Conservation (phyloP, 2,329 filamentous ascomycete species). For the Cladosporium sphaerospermum region DNA sequence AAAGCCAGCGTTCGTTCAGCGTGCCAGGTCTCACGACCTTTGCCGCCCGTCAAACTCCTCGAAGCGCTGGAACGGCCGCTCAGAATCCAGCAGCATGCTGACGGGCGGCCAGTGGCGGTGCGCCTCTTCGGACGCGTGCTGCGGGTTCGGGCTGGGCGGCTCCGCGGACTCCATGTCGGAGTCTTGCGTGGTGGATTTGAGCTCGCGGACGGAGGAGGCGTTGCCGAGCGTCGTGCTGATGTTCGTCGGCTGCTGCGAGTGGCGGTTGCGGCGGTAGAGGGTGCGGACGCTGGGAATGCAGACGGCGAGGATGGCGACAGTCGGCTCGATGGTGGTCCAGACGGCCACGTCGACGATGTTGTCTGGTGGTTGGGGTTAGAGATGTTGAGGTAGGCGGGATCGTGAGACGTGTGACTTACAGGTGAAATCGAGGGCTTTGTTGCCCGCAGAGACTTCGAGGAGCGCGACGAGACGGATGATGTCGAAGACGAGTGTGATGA, state of each 20-base stretch:
- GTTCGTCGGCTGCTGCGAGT: constrained; percentile 4
- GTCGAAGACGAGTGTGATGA: constrained; percentile 12
- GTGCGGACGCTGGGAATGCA: constrained; percentile 14
- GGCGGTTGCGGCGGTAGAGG: constrained; percentile 5
- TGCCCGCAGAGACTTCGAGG: constrained; percentile 1
- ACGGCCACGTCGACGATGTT: constrained; percentile 13
- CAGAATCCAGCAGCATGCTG: constrained; percentile 6
- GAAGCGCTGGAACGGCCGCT: constrained; percentile 11
- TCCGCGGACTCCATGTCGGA: neutral
- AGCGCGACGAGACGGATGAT: constrained; percentile 14
- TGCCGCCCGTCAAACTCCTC: constrained; percentile 9
- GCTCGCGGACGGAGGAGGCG: constrained; percentile 4
- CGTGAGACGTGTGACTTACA: constrained; percentile 5
- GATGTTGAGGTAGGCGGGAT: neutral
- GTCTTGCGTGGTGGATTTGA: constrained; percentile 3
- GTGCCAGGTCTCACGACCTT: neutral
- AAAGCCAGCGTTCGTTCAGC: no score
- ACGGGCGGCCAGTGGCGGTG: constrained; percentile 8
- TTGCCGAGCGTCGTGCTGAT: constrained; percentile 1
- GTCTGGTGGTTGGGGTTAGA: constrained; percentile 9
- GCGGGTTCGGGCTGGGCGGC: neutral
- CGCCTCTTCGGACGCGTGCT: neutral
- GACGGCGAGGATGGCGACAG: constrained; percentile 15
- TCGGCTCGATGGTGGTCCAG: constrained; percentile 17
- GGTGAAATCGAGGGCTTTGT: constrained; percentile 10